These are phyloP conservation scores for Penicillium atrosanguineum DNA, from an alignment of 495 filamentous ascomycete genomes.

Conservation along the genomic window DNA sequence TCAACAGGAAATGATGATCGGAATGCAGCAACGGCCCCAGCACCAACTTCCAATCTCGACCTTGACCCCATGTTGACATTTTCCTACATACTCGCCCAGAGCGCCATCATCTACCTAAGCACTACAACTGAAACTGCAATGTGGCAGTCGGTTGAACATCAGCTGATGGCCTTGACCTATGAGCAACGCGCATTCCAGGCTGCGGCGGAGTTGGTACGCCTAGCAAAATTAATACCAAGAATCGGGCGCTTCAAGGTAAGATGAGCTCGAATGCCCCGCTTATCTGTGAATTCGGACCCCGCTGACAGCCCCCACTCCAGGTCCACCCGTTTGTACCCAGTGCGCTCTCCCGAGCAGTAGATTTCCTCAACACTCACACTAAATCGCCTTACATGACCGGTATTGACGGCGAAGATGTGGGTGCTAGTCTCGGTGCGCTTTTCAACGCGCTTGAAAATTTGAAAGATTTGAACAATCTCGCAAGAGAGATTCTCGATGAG, in stretches of 20 bases:
- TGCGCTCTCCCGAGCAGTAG: slow-evolving; percentile 1
- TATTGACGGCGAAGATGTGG: background rate
- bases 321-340: background rate
- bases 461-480: slow-evolving; percentile 1
- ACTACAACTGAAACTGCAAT: background rate
- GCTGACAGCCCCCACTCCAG: background rate
- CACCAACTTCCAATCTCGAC: background rate
- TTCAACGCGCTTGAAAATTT: background rate
- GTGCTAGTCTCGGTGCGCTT: background rate
- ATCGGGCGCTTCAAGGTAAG: background rate
- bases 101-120: background rate
- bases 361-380: background rate
- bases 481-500: background rate
- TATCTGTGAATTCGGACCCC: too few relatives aligned
- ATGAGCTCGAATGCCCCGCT: background rate
- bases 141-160: slow-evolving; percentile 1
- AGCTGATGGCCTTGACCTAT: background rate
- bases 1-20: background rate
- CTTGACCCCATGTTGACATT: background rate
- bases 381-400: background rate
- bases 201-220: background rate
- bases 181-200: background rate
- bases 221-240: background rate
- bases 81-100: background rate
- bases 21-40: background rate